Evolutionary conservation across 768 basidiomycete genomes (phyloP), one percentile per base, ranked within the genome.

Genomic region (Grammothele lineata): DNA sequence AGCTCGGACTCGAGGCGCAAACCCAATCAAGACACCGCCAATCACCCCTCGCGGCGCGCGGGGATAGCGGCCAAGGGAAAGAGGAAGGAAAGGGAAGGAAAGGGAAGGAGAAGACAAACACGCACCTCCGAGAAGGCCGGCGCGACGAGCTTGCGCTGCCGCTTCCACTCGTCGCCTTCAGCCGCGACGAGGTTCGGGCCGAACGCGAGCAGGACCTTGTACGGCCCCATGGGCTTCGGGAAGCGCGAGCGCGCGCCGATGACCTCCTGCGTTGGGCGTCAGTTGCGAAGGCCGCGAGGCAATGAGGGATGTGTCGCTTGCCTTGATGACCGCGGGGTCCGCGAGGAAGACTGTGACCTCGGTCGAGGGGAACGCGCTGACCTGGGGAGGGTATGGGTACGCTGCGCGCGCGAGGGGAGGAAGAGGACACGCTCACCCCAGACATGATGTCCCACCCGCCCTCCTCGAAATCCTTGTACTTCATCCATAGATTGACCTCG

Each of bases 141-240:
- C 1, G 78, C 79, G 15, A 75, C 66, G 34, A 85, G 74, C 58
- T 78, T 81, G 37, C 82, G 65, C 51, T 81, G 81, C 24, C 74
- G 73, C 60, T 82, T 82, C 83, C 83, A 86, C 48, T 78, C 70
- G 3, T 78, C 75, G 18, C 76, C 78, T 54, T 85, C 83, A 0
- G 79, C 77, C 2, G 71, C 74, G n/a, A 86, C 73, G 36, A 85
- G 78, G 52, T 85, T 87, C 5, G 57, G 57, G 5, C 84, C 83
- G 56, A 75, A 85, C 46, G 79, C 68, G 0, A 62, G 48, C 15
- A 85, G 61, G 14, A 67, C 50, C 1, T 37, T 50, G 52, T 85
- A 85, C 22, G 67, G 57, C 4, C 71, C 51, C 0, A 76, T 56
- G 7, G 79, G 75, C 54, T 85, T 85, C 0, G 80, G 76, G 53